Conservation (phyloP, 2,329 filamentous ascomycete genomes). For the Colletotrichum spinosum region DNA sequence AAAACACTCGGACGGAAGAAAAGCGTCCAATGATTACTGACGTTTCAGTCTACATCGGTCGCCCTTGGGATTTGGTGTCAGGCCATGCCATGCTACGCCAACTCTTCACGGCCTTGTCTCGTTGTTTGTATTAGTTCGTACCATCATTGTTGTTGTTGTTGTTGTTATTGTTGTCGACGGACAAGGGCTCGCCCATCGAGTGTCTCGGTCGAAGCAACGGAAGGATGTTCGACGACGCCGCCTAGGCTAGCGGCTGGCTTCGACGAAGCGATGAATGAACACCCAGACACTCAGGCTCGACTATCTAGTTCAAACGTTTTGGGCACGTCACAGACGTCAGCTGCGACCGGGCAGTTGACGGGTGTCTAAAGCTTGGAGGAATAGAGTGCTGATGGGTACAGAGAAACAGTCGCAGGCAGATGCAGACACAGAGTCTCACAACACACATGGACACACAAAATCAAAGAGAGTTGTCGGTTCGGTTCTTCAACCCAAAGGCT, state of each 20-base stretch:
- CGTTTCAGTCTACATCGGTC: slow-evolving; percentile 36
- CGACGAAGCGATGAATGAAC: slow-evolving; percentile 7
- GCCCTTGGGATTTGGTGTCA: slow-evolving; percentile 27
- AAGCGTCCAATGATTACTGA: slow-evolving; percentile 30
- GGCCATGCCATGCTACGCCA: background rate
- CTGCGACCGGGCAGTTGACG: slow-evolving; percentile 29
- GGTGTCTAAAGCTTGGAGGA: slow-evolving; percentile 15
- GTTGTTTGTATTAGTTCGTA: too few species aligned
- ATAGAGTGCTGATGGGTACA: background rate
- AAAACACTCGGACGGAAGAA: slow-evolving; percentile 35
- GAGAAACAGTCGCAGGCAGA: background rate
- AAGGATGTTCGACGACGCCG: slow-evolving; percentile 18
- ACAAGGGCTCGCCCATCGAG: slow-evolving; percentile 29
- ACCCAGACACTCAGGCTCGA: slow-evolving; percentile 10
- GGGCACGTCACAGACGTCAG: slow-evolving; percentile 32
- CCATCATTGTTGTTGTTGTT: background rate
- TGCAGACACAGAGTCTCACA: slow-evolving; percentile 3
- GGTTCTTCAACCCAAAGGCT: slow-evolving; percentile 21
- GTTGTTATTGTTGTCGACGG: slow-evolving; percentile 25
- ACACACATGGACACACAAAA: background rate
- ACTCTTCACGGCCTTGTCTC: too few species aligned
- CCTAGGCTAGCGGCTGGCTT: slow-evolving; percentile 9
- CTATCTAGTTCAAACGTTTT: slow-evolving; percentile 14
- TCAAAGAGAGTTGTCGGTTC: slow-evolving; percentile 11
- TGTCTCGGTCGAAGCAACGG: slow-evolving; percentile 18